These are phyloP conservation scores for Balansia obtecta DNA, from an alignment of 2,329 filamentous ascomycete species.

Conservation along the genomic window DNA sequence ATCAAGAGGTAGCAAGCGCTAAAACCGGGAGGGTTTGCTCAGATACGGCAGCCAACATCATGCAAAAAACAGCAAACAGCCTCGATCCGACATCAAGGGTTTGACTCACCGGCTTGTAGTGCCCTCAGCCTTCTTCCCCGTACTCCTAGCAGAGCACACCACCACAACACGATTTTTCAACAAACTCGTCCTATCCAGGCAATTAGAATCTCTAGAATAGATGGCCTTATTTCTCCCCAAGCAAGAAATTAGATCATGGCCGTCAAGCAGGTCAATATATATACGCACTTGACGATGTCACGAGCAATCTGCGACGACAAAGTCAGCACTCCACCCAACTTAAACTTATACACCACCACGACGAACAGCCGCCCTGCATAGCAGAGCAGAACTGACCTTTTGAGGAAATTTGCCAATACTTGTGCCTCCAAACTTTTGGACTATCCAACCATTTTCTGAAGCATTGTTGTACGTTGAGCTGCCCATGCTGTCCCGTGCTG, in stretches of 20 bases:
- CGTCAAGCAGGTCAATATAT: background rate
- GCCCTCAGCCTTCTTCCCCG: constrained; percentile 84
- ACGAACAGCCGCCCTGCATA: background rate
- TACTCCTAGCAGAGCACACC: constrained; percentile 91
- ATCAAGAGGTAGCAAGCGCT: too few relatives aligned
- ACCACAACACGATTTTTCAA: constrained; percentile 67
- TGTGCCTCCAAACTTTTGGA: constrained; percentile 93
- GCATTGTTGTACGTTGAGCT: constrained; percentile 22
- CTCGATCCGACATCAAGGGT: background rate
- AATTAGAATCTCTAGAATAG: background rate
- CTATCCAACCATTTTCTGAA: constrained; percentile 53
- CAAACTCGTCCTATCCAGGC: constrained; percentile 31
- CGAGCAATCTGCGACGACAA: constrained; percentile 23
- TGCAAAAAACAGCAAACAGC: background rate
- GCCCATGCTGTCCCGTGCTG: constrained; percentile 18
- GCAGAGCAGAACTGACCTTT: constrained; percentile 32
- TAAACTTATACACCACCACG: background rate
- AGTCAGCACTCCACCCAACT: constrained; percentile 2
- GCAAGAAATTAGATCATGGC: background rate
- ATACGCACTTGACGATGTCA: constrained; percentile 30
- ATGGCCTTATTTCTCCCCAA: background rate
- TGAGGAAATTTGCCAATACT: constrained; percentile 88
- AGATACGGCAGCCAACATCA: background rate
- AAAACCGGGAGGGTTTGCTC: background rate
- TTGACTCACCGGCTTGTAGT: constrained; percentile 80